These are phyloP conservation scores for Aspergillus aculeatinus DNA, from an alignment of 2,329 filamentous ascomycete genomes.

Conservation along the genomic window DNA sequence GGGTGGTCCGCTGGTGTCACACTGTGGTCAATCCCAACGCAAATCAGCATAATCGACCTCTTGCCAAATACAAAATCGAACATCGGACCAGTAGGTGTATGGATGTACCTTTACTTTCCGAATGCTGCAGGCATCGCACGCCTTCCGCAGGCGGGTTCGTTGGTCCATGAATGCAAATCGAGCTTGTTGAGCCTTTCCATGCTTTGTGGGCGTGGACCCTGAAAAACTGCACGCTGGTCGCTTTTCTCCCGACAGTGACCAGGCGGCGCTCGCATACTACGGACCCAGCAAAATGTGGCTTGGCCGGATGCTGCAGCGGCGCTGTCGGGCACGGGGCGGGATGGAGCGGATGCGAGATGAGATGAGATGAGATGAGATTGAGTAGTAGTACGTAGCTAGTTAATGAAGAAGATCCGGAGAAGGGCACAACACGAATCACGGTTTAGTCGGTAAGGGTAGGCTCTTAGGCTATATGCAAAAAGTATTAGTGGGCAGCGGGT, in stretches of 20 bases:
- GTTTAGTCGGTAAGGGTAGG: not conserved
- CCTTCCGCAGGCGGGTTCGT: constrained; percentile 49
- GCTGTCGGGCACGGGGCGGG: constrained; percentile 4
- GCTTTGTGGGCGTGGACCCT: constrained; percentile 21
- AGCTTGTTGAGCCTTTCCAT: constrained; percentile 22
- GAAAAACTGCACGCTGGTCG: constrained; percentile 12
- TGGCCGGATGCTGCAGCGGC: not conserved
- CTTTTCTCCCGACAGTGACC: constrained; percentile 6
- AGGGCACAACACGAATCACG: not conserved
- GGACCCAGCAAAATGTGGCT: not conserved
- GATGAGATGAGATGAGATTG: too few species aligned
- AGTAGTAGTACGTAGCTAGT: not conserved
- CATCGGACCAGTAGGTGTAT: constrained; percentile 11
- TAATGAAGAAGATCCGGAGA: constrained; percentile 3
- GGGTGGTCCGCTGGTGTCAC: constrained; percentile 65
- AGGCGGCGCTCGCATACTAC: constrained; percentile 3
- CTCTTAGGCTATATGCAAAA: not conserved
- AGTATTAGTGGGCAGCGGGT: not conserved
- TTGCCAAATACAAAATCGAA: not conserved
- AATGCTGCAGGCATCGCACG: constrained; percentile 55
- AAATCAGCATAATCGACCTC: not conserved
- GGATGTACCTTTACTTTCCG: constrained; percentile 53
- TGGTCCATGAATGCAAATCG: constrained; percentile 33
- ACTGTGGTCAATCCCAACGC: constrained; percentile 41
- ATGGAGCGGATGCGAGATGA: not conserved